These are phyloP conservation scores for Cladophialophora psammophila DNA, from an alignment of 2,329 filamentous ascomycete genomes.

Conservation along the genomic window DNA sequence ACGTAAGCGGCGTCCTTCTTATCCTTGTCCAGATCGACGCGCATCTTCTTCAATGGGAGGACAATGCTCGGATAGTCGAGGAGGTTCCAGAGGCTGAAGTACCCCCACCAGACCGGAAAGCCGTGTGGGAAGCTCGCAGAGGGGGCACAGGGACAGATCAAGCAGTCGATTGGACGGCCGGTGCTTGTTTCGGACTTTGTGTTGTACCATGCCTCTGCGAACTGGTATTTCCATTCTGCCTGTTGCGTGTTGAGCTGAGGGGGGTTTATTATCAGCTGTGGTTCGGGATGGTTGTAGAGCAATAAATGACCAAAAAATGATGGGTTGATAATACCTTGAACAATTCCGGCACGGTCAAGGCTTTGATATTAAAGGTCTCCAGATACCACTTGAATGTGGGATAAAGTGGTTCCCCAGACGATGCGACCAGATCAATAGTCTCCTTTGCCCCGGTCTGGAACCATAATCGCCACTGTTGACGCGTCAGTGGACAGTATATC, in stretches of 20 bases:
- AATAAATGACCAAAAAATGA: not conserved
- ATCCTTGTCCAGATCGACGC: slow-evolving; percentile 53
- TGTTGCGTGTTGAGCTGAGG: slow-evolving; percentile 43
- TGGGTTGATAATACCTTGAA: slow-evolving; percentile 18
- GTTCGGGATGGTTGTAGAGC: no score
- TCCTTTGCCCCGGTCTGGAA: slow-evolving; percentile 68
- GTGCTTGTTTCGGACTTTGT: slow-evolving; percentile 46
- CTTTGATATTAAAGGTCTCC: slow-evolving; percentile 59
- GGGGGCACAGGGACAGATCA: slow-evolving; percentile 32
- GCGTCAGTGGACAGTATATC: slow-evolving; percentile 55
- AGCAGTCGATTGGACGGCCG: slow-evolving; percentile 42
- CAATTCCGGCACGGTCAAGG: slow-evolving; percentile 50
- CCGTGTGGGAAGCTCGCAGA: slow-evolving; percentile 55
- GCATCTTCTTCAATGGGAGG: slow-evolving; percentile 61
- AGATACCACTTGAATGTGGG: slow-evolving; percentile 66
- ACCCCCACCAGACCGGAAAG: slow-evolving; percentile 67
- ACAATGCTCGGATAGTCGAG: slow-evolving; percentile 70
- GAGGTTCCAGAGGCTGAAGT: slow-evolving; percentile 72
- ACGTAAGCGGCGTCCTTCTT: slow-evolving; percentile 35
- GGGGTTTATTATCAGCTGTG: not conserved
- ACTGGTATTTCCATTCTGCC: slow-evolving; percentile 55
- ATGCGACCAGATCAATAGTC: slow-evolving; percentile 58
- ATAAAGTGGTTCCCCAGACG: slow-evolving; percentile 64
- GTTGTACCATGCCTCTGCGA: slow-evolving; percentile 55
- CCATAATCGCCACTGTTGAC: slow-evolving; percentile 62